A percentile compares a stretch with the other conserved stretches of the same genome.
Evolutionary conservation across 208 protist genomes (phyloP).

Genomic region (Wallacemonas sp.): DNA sequence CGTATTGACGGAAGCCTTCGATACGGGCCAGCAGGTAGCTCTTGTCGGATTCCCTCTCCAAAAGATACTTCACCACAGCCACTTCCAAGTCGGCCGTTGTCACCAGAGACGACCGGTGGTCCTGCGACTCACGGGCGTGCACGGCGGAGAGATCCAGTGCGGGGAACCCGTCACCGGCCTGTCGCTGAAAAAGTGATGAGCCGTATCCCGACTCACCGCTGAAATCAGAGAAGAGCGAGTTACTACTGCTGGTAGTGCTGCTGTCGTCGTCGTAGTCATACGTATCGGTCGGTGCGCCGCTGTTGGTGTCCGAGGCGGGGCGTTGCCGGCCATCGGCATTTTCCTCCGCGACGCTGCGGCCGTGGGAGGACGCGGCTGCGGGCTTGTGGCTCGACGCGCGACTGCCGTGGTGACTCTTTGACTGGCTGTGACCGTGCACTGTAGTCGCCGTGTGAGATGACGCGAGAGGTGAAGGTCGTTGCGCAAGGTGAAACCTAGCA

Average conservation of each 20-base stretch:
- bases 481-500: too few relatives aligned
- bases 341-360: too few relatives aligned
- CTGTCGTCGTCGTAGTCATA: neutral
- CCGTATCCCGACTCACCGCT: neutral
- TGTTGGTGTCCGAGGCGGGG: neutral
- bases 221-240: slow-evolving; percentile 4
- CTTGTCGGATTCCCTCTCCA: slow-evolving; percentile 10
- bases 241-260: neutral
- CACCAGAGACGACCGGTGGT: slow-evolving; percentile 40
- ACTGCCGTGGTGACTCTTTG: too few relatives aligned
- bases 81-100: slow-evolving; percentile 40
- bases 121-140: slow-evolving; percentile 4
- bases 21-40: slow-evolving; percentile 19
- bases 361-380: too few relatives aligned
- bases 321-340: too few relatives aligned
- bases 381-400: neutral
- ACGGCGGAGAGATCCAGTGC: neutral
- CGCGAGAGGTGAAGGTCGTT: too few relatives aligned
- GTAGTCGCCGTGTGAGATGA: too few relatives aligned
- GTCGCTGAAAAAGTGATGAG: neutral
- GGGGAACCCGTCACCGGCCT: neutral
- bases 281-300: neutral
- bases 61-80: slow-evolving; percentile 20
- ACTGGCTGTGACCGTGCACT: too few relatives aligned
- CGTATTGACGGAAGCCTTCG: neutral